A percentile compares a stretch with the other conserved stretches of the same genome.
phyloP scores from a whole-genome alignment of 2,329 filamentous ascomycete genomes.

The Microdochium paspali region DNA sequence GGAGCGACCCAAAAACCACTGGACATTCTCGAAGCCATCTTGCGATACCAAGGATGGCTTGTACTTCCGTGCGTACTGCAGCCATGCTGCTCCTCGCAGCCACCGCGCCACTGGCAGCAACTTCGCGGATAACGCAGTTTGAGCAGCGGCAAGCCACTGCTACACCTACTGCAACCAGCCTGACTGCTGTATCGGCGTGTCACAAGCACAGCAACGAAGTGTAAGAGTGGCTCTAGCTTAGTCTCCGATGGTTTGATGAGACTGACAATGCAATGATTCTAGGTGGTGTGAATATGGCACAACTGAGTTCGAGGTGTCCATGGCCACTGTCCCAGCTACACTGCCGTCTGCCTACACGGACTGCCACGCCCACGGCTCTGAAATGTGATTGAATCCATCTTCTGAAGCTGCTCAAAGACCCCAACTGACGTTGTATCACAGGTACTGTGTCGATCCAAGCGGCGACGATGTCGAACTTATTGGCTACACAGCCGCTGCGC shows the following conservation, averaged over 20 bases:
- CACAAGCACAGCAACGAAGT: constrained; percentile 35
- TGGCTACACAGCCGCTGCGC: constrained; percentile 20
- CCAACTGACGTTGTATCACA: constrained; percentile 15
- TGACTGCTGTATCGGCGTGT: constrained; percentile 41
- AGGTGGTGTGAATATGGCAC: constrained; percentile 20
- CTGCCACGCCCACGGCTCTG: constrained; percentile 40
- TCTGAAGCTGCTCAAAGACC: constrained; percentile 2
- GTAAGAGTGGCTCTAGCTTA: constrained; percentile 17
- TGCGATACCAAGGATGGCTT: not conserved
- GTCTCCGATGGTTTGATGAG: not conserved
- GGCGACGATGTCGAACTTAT: constrained; percentile 53
- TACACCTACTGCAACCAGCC: constrained; percentile 15
- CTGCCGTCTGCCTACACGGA: constrained; percentile 24
- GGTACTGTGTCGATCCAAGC: constrained; percentile 50
- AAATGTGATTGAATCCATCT: constrained; percentile 29
- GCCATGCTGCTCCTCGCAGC: constrained; percentile 1
- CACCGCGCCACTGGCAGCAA: not conserved
- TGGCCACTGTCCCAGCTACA: constrained; percentile 15
- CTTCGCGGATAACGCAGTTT: constrained; percentile 3
- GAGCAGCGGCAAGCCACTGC: constrained; percentile 1
- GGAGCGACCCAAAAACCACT: too few species aligned
- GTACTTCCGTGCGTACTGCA: not conserved
- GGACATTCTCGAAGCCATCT: not conserved
- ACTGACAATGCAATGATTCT: not conserved
- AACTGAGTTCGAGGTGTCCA: constrained; percentile 18